phyloP scores from a whole-genome alignment of 306 rosid genomes.

The Malus fusca region DNA sequence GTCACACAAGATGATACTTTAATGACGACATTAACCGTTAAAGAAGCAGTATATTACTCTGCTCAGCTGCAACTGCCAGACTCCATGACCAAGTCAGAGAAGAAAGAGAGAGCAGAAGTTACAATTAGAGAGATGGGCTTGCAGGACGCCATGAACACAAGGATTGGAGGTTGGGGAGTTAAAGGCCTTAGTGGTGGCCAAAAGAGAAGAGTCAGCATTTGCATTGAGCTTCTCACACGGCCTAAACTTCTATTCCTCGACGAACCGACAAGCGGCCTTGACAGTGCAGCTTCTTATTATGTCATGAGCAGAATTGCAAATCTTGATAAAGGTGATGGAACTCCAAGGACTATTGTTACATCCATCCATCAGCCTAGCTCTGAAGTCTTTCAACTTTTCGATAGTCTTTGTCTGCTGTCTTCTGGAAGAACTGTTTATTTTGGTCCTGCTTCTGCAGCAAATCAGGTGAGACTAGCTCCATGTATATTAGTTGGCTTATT shows the following conservation, averaged over 20 bases:
- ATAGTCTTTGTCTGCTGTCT: conserved; percentile 61
- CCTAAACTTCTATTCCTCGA: conserved; percentile 65
- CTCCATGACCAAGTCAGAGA: conserved; percentile 44
- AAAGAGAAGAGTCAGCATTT: conserved; percentile 63
- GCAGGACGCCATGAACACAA: conserved; percentile 45
- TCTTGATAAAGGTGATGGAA: conserved; percentile 15
- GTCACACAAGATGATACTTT: conserved; percentile 45
- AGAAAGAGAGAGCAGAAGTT: conserved; percentile 53
- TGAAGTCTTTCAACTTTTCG: conserved; percentile 61
- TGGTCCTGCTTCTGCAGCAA: conserved; percentile 58
- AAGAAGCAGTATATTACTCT: conserved; percentile 66
- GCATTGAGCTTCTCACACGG: conserved; percentile 56
- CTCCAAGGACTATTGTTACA: conserved; percentile 40
- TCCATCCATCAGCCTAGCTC: conserved; percentile 73
- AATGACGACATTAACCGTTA: conserved; percentile 28
- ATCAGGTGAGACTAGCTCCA: conserved; percentile 29
- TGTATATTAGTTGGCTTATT: background rate
- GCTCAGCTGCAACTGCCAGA: conserved; percentile 57
- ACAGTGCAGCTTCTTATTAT: conserved; percentile 67
- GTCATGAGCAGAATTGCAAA: conserved; percentile 57
- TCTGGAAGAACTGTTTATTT: conserved; percentile 52
- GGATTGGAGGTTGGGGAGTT: conserved; percentile 53
- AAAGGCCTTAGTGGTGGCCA: conserved; percentile 70
- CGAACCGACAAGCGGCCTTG: conserved; percentile 75
- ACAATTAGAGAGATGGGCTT: conserved; percentile 68